phyloP scores from a whole-genome alignment of 2,329 filamentous ascomycete genomes.

The Pseudogymnoascus sp. region DNA sequence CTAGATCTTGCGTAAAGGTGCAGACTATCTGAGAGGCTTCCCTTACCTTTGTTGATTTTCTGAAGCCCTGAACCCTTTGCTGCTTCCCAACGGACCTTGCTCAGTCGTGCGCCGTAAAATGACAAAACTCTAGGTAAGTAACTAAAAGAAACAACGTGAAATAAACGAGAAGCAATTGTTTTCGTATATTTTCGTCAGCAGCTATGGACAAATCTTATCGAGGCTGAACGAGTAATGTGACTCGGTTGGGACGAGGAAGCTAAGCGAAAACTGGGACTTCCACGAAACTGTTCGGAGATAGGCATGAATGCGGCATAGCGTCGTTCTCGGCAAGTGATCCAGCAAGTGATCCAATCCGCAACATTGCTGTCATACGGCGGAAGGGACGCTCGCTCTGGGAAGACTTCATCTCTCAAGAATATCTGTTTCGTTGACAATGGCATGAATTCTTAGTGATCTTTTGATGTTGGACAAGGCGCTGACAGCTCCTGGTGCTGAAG shows the following conservation, averaged over 20 bases:
- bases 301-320: background rate
- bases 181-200: background rate
- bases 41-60: background rate
- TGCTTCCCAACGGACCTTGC: background rate
- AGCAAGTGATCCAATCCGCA: background rate
- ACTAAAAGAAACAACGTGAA: background rate
- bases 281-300: background rate
- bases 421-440: background rate
- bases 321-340: too few species aligned
- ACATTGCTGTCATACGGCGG: background rate
- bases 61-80: background rate
- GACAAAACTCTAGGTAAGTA: background rate
- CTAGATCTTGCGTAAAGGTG: background rate
- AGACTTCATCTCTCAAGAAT: background rate
- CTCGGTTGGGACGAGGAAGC: background rate
- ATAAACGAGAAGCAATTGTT: background rate
- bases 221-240: background rate
- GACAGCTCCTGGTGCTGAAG: slow-evolving; percentile 10
- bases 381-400: background rate
- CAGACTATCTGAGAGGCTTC: background rate
- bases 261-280: background rate
- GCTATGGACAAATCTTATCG: background rate
- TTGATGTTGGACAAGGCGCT: slow-evolving; percentile 9
- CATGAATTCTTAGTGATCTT: background rate
- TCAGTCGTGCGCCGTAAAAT: background rate